Percentiles rank a stretch among this genome's conserved stretches.
These are phyloP conservation scores for Recurvomyces mirabilis DNA, from an alignment of 495 filamentous ascomycete genomes.

Conservation along the genomic window DNA sequence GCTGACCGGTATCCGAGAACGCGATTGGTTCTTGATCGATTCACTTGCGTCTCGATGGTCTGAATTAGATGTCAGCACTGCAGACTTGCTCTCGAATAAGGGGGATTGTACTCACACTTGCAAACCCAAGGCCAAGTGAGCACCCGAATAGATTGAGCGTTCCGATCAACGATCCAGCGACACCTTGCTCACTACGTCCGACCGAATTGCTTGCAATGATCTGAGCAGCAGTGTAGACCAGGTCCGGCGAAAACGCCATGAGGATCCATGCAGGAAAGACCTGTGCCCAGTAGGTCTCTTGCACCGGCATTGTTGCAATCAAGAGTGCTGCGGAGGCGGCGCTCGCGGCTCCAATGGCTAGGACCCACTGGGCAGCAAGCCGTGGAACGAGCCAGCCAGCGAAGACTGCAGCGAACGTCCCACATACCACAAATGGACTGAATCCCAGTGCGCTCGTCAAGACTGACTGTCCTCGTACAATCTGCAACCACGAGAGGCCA, in stretches of 20 bases:
- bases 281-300: slow-evolving; percentile 42
- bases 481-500: slow-evolving; percentile 25
- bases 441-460: not conserved
- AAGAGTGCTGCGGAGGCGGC: slow-evolving; percentile 35
- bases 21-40: no score
- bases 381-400: not conserved
- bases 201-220: slow-evolving; percentile 46
- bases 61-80: no score
- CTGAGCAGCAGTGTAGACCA: slow-evolving; percentile 41
- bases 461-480: not conserved
- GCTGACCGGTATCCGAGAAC: no score
- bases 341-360: slow-evolving; percentile 14
- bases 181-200: slow-evolving; percentile 38
- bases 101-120: no score
- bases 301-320: slow-evolving; percentile 38
- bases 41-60: no score
- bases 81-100: no score
- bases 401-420: not conserved
- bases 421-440: not conserved
- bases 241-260: slow-evolving; percentile 38
- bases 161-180: slow-evolving; percentile 31
- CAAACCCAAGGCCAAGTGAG: no score
- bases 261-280: slow-evolving; percentile 40
- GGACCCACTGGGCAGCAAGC: not conserved
- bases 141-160: no score